phyloP scores from a whole-genome alignment of 345 rosid genomes.

The Citrus inodora region DNA sequence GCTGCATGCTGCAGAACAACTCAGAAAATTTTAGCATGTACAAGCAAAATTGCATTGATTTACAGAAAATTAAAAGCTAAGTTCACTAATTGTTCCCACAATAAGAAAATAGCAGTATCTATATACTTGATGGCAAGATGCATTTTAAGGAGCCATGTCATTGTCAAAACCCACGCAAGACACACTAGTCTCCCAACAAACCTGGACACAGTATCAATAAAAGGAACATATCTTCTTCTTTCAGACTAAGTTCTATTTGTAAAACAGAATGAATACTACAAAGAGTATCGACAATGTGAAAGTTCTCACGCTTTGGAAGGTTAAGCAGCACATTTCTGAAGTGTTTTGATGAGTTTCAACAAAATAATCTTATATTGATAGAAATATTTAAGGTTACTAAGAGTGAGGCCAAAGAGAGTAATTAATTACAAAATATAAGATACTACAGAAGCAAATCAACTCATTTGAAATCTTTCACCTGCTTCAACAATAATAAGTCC shows the following conservation, averaged over 20 bases:
- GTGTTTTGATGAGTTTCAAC: not conserved
- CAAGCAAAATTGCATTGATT: not conserved
- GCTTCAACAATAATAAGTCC: not conserved
- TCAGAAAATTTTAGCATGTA: not conserved
- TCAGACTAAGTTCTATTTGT: not conserved
- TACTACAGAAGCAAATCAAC: not conserved
- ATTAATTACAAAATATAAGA: not conserved
- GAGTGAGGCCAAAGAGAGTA: not conserved
- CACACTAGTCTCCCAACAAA: not conserved
- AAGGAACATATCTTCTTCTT: not conserved
- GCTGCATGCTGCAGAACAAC: conserved; percentile 59
- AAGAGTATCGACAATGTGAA: not conserved
- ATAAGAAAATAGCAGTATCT: not conserved
- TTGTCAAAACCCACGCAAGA: not conserved
- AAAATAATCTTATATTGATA: not conserved
- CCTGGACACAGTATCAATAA: not conserved
- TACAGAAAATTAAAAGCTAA: not conserved
- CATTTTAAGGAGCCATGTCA: not conserved
- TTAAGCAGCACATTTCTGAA: not conserved
- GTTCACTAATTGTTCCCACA: not conserved
- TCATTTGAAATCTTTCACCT: not conserved
- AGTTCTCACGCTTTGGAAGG: not conserved
- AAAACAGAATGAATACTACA: not conserved
- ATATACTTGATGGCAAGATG: not conserved
- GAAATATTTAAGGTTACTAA: too few species aligned